Evolutionary conservation across 2,329 filamentous ascomycete genomes (phyloP).

Genomic region (Alternaria ventricosa): DNA sequence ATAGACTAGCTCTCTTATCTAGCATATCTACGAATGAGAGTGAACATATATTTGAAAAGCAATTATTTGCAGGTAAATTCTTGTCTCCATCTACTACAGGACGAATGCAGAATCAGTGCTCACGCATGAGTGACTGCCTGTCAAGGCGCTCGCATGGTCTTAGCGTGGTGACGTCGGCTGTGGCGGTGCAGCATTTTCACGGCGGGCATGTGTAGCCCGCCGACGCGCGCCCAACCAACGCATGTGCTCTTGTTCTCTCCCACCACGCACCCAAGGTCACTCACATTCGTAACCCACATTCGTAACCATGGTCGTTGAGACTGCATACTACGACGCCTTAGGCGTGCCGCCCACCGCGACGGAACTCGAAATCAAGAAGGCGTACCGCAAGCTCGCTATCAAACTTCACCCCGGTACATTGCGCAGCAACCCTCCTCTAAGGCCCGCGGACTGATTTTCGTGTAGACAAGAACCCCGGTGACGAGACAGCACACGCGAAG

Average conservation of each 20-base stretch:
- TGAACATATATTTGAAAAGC: conserved; percentile 5
- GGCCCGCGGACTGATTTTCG: conserved; percentile 9
- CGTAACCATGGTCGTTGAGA: conserved; percentile 79
- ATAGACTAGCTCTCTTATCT: conserved; percentile 37
- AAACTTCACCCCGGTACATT: conserved; percentile 80
- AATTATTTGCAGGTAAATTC: background rate
- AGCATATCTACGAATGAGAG: conserved; percentile 34
- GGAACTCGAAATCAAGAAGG: conserved; percentile 95
- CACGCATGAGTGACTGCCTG: background rate
- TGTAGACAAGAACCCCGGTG: conserved; percentile 94
- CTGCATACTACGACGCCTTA: conserved; percentile 84
- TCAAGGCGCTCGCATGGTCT: background rate
- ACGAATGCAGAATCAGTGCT: background rate
- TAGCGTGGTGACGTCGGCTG: conserved; percentile 28
- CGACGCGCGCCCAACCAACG: conserved; percentile 28
- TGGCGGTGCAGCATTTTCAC: conserved; percentile 27
- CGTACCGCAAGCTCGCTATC: conserved; percentile 90
- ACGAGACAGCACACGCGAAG: conserved; percentile 89
- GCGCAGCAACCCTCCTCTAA: conserved; percentile 32
- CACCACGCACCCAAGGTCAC: conserved; percentile 3
- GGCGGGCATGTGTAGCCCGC: conserved; percentile 15
- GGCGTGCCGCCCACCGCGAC: conserved; percentile 84
- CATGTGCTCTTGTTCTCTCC: conserved; percentile 15
- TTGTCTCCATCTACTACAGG: background rate
- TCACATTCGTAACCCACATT: conserved; percentile 9